Base-by-base conservation (phyloP, 2,329 filamentous ascomycete species). In the Fusarium setosum region DNA sequence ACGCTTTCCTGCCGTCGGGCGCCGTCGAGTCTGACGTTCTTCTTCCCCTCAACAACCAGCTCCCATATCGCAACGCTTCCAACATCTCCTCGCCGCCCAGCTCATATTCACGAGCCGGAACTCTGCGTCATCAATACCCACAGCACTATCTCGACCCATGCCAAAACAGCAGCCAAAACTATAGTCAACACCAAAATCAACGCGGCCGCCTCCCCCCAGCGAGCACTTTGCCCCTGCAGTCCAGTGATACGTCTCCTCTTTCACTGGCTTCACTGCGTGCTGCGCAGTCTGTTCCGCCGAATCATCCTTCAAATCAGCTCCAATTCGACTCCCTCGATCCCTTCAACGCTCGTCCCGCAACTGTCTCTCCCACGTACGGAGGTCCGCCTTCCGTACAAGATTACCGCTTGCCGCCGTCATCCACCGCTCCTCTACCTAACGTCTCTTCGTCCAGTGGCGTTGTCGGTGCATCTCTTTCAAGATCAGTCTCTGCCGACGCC, bases 401-500 rank as follows among this genome's bases (percentile, higher is more conserved):
- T 32, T 64, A 61, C 13, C 60, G 58, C 23, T 52, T 64, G n/a
- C 67, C 69, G 34, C 47, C 56, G 24, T 63, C 68, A 23, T 72
- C 68, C 34, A 64, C 69, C 17, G 61, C 69, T 53, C 64, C 71
- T 44, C 54, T 70, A 3, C 70, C 69, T 5, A 69, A 44, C 40
- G 41, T 65, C 20, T 65, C 68, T 29, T 65, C 67, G 31, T 51
- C 63, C 9, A 57, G 49, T n/a, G 63, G 63, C 29, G 50, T 68
- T 37, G 57, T 67, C 31, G 62, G 69, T 31, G 62, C 72, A 18
- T 72, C 71, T 10, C 63, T 76, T 21, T 73, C 70, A 6, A 67
- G 70, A 56, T 72, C 73, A 17, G 61, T 75, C 42, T 75, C 75
- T 8, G 72, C 74, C 26, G 74, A 76, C 62, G 69, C 72, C 34